A percentile compares a stretch with the other conserved stretches of the same genome.
Evolutionary conservation across 73 alveolate species (phyloP).

Genomic region (Paramecium sonneborni): DNA sequence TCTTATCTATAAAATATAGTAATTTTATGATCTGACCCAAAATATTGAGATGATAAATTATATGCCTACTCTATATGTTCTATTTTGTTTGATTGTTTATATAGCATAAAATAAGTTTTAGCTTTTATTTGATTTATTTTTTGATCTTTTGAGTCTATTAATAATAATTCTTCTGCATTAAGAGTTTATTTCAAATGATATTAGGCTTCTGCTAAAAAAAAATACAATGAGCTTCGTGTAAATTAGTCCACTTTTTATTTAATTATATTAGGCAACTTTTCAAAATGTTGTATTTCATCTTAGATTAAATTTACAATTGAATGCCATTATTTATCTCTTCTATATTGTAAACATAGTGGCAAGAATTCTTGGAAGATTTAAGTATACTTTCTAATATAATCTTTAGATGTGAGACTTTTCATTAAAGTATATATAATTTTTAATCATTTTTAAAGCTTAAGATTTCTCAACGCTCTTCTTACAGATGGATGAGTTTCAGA

Average conservation of each 20-base stretch:
- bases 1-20: neutral
- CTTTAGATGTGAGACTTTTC: conserved; percentile 7
- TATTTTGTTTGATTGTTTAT: conserved; percentile 7
- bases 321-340: neutral
- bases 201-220: conserved; percentile 22
- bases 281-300: neutral
- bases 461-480: conserved; percentile 29
- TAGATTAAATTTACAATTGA: neutral
- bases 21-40: neutral
- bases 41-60: neutral
- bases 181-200: conserved; percentile 21
- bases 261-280: neutral
- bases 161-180: neutral
- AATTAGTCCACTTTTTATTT: neutral
- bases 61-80: conserved; percentile 29
- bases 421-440: neutral
- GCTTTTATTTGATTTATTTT: conserved; percentile 38
- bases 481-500: neutral
- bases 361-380: neutral
- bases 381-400: neutral
- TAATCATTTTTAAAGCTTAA: neutral
- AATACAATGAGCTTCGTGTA: neutral
- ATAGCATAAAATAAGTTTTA: conserved; percentile 31
- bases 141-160: neutral
- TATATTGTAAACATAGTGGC: neutral